Evolutionary conservation across 2,329 filamentous ascomycete genomes (phyloP), one percentile per base, ranked within the genome.

Genomic region (Ramularia collo-cygni): DNA sequence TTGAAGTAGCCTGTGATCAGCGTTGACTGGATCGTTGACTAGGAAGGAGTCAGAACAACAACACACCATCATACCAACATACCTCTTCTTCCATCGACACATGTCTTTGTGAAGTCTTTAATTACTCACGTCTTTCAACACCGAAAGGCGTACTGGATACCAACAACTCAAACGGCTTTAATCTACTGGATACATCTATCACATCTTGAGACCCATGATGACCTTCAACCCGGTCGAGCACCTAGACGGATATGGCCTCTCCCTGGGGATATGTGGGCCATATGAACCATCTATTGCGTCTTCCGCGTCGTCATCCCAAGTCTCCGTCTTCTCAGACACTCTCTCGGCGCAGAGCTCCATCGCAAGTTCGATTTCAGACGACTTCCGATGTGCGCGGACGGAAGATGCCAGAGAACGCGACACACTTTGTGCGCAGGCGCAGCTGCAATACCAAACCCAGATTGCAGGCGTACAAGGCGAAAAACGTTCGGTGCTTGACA

Each of bases 261-360:
- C 57, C 35, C 54, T 59, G 29, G 55, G 54, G 51, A 63, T 62
- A 30, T 47, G 40, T 35, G 52, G 43, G 26, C 75, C 79, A 50
- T 89, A 86, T 65, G 77, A 76, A 60, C 76, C 79, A 44, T 81
- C 82, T 29, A 68, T 87, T 70, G 77, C 81, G 58, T 82, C 82
- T 41, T 85, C 83, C 53, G 78, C 83, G 43, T 87, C 85, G 19
- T 83, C 83, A 40, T 88, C 84, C 14, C 76, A 81, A 42, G 77
- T 79, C 40, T 92, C 85, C 24, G 73, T 87, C 54, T 92, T 86
- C 72, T 92, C 86, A 51, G 75, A 77, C 57, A 62, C 64, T 28
- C 58, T 71, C 36, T 81, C 57, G 3, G 50, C 47, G 24, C 57
- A 58, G 13, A 61, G 58, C 51, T 61, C 58, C 54, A 80, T 81